Conservation (phyloP, 495 filamentous ascomycete species). For the Penicillium odoratum region DNA sequence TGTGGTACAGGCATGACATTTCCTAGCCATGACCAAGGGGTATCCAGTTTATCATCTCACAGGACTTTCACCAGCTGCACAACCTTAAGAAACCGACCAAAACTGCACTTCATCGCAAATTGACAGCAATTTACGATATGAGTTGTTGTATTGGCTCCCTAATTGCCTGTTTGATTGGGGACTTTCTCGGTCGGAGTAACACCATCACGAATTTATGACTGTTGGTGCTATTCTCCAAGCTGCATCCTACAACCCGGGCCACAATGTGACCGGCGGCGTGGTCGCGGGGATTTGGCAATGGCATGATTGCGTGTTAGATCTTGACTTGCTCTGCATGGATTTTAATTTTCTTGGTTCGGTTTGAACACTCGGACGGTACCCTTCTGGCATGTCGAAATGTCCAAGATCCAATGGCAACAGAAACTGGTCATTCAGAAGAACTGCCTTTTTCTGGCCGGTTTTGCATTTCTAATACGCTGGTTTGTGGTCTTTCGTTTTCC, state of each 20-base stretch:
- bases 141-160: slow-evolving; percentile 55
- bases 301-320: slow-evolving; percentile 7
- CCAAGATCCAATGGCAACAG: slow-evolving; percentile 26
- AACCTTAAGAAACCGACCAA: slow-evolving; percentile 35
- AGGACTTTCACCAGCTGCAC: slow-evolving; percentile 18
- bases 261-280: slow-evolving; percentile 45
- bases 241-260: slow-evolving; percentile 40
- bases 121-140: slow-evolving; percentile 25
- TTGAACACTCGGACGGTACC: slow-evolving; percentile 38
- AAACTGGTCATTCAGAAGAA: slow-evolving; percentile 36
- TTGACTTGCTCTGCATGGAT: background rate
- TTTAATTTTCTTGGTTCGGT: background rate
- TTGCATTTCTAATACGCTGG: slow-evolving; percentile 42
- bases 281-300: slow-evolving; percentile 45
- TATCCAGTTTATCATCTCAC: slow-evolving; percentile 19
- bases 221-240: slow-evolving; percentile 55
- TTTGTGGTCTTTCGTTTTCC: slow-evolving; percentile 46
- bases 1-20: slow-evolving; percentile 22
- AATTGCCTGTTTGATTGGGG: slow-evolving; percentile 42
- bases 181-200: slow-evolving; percentile 49
- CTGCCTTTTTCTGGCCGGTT: slow-evolving; percentile 32
- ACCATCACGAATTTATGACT: slow-evolving; percentile 51
- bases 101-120: slow-evolving; percentile 15
- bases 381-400: slow-evolving; percentile 43
- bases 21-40: slow-evolving; percentile 19